Evolutionary conservation across 2,329 filamentous ascomycete genomes (phyloP).

Genomic region (Lasiodiplodia theobromae): DNA sequence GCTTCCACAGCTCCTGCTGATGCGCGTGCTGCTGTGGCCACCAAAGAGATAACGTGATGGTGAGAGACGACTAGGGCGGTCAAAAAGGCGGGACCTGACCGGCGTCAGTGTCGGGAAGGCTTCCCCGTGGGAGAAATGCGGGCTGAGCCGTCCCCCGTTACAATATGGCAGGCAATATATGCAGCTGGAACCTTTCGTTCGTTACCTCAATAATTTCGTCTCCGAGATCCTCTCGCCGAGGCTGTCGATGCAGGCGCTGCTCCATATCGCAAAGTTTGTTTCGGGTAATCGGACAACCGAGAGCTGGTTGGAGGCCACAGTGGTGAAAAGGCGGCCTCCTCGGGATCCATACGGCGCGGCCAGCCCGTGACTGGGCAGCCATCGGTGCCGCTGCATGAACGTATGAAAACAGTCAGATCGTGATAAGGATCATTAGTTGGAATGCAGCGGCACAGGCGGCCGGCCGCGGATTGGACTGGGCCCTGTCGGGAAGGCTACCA

Average conservation of each 20-base stretch:
- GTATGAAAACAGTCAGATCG: constrained; percentile 13
- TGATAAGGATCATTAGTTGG: constrained; percentile 3
- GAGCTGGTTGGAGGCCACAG: constrained; percentile 13
- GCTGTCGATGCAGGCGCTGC: constrained; percentile 20
- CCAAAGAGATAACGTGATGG: background rate
- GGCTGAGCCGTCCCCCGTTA: background rate
- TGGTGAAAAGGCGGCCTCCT: constrained; percentile 11
- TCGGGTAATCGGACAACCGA: constrained; percentile 13
- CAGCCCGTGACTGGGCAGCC: background rate
- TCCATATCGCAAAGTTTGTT: constrained; percentile 18
- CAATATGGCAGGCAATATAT: constrained; percentile 6
- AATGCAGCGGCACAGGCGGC: constrained; percentile 11
- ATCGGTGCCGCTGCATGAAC: constrained; percentile 13
- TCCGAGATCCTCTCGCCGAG: background rate
- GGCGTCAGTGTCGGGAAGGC: constrained; percentile 1
- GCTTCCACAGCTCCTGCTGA: constrained; percentile 5
- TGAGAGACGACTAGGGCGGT: background rate
- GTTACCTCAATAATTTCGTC: constrained; percentile 6
- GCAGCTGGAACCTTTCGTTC: background rate
- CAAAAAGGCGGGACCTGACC: background rate
- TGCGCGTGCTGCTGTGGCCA: constrained; percentile 7
- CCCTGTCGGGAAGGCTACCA: background rate
- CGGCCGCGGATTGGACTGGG: background rate
- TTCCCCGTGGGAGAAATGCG: constrained; percentile 1
- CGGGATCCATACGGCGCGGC: constrained; percentile 10